phyloP scores from a whole-genome alignment of 352 stramenopile species.

The Phytophthora boehmeriae region DNA sequence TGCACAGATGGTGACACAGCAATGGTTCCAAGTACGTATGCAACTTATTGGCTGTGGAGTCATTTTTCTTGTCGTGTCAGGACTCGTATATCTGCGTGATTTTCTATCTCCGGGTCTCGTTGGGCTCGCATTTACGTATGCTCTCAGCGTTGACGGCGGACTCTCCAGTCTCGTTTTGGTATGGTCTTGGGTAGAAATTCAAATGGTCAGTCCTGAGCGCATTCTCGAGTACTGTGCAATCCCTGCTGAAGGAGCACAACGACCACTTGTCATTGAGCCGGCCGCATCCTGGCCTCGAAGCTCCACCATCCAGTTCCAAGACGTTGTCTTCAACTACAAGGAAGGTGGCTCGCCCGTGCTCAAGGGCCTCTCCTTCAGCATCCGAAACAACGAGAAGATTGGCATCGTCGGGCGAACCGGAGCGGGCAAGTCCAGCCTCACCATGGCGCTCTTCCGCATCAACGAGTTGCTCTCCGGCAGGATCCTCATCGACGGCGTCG shows the following conservation, averaged over 20 bases:
- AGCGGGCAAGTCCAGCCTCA: constrained; percentile 75
- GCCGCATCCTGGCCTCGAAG: constrained; percentile 61
- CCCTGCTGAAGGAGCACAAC: constrained; percentile 20
- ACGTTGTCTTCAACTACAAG: constrained; percentile 25
- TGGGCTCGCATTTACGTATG: constrained; percentile 88
- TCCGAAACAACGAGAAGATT: constrained; percentile 55
- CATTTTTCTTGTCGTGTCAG: constrained; percentile 39
- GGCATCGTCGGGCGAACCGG: constrained; percentile 88
- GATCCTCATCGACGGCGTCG: constrained; percentile 45
- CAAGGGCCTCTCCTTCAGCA: constrained; percentile 1
- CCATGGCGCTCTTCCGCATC: constrained; percentile 83
- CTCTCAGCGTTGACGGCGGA: constrained; percentile 81
- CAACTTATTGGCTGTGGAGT: constrained; percentile 49
- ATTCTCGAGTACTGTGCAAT: constrained; percentile 52
- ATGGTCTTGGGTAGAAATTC: constrained; percentile 43
- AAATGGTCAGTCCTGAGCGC: constrained; percentile 51
- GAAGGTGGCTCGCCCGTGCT: constrained; percentile 3
- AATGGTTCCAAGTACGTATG: constrained; percentile 61
- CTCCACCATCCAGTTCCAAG: constrained; percentile 76
- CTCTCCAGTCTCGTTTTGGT: constrained; percentile 53
- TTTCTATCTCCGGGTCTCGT: constrained; percentile 66
- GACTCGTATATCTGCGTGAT: constrained; percentile 42
- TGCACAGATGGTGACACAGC: constrained; percentile 28
- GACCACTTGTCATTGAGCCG: constrained; percentile 29
- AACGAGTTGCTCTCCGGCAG: constrained; percentile 66